Conservation (phyloP, 306 rosid species). For the Macrotyloma uniflorum region DNA sequence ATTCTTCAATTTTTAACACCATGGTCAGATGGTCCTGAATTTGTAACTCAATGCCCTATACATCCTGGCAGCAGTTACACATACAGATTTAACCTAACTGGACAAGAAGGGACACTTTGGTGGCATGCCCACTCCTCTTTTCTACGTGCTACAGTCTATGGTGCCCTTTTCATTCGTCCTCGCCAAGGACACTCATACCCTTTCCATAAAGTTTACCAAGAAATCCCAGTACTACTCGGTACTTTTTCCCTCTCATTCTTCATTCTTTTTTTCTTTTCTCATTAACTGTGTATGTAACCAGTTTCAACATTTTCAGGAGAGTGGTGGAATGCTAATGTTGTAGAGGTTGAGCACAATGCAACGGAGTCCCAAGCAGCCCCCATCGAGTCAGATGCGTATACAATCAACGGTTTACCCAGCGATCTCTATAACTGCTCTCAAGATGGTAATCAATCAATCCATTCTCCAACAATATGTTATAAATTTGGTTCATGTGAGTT, state of each 20-base stretch:
- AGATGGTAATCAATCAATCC: constrained; percentile 35
- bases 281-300: no score
- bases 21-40: constrained; percentile 83
- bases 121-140: constrained; percentile 71
- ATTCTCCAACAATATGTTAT: no score
- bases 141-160: constrained; percentile 69
- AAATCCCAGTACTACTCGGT: constrained; percentile 64
- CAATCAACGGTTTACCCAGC: constrained; percentile 74
- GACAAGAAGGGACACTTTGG: constrained; percentile 84
- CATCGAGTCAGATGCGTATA: constrained; percentile 45
- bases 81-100: constrained; percentile 53
- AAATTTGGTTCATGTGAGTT: no score
- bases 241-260: not conserved
- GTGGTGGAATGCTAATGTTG: constrained; percentile 72
- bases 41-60: constrained; percentile 74
- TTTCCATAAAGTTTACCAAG: constrained; percentile 46
- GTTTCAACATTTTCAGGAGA: constrained; percentile 55
- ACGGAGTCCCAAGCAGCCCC: constrained; percentile 27
- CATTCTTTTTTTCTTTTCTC: no score
- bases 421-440: constrained; percentile 57
- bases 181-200: constrained; percentile 39
- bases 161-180: constrained; percentile 68
- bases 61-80: constrained; percentile 47
- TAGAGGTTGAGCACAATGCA: constrained; percentile 44
- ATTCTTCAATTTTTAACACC: constrained; percentile 52